Conservation (phyloP, 2,329 filamentous ascomycete species). For the Aspergillus hortae region DNA sequence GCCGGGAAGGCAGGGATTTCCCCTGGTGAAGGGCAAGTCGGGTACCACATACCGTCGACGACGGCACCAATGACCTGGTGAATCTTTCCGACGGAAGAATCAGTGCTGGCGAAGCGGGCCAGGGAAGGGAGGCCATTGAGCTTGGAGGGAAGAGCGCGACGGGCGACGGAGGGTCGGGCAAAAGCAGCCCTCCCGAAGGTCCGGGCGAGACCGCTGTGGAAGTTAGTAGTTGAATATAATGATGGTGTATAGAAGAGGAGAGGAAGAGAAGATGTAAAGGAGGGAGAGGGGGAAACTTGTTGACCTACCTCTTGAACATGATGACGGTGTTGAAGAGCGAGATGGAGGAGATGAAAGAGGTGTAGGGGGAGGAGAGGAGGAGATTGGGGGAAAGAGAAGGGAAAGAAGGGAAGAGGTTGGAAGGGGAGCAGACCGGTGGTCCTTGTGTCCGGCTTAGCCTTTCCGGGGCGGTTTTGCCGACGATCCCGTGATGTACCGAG, state of each 20-base stretch:
- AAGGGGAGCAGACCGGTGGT: conserved; percentile 28
- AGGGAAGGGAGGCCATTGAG: conserved; percentile 58
- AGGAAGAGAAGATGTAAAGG: conserved; percentile 1
- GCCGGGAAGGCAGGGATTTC: conserved; percentile 11
- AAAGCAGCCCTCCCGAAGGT: conserved; percentile 59
- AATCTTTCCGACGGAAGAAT: conserved; percentile 60
- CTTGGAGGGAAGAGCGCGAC: conserved; percentile 55
- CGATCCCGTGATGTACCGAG: conserved; percentile 42
- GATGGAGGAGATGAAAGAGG: conserved; percentile 28
- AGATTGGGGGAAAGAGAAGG: conserved; percentile 27
- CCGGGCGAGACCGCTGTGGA: conserved; percentile 61
- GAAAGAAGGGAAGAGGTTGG: conserved; percentile 30
- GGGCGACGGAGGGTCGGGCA: conserved; percentile 53
- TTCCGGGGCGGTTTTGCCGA: conserved; percentile 43
- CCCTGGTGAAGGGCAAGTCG: conserved; percentile 17
- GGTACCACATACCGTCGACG: conserved; percentile 75
- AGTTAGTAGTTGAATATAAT: conserved; percentile 4
- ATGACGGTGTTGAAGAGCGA: conserved; percentile 47
- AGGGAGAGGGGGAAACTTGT: conserved; percentile 8
- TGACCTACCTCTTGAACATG: conserved; percentile 61
- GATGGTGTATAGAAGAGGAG: not conserved
- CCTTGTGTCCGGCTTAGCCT: conserved; percentile 34
- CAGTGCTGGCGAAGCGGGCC: conserved; percentile 61
- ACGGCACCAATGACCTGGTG: conserved; percentile 96
- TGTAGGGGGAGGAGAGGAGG: conserved; percentile 26